phyloP scores from a whole-genome alignment of 495 filamentous ascomycete species.

The Neurospora sp. region DNA sequence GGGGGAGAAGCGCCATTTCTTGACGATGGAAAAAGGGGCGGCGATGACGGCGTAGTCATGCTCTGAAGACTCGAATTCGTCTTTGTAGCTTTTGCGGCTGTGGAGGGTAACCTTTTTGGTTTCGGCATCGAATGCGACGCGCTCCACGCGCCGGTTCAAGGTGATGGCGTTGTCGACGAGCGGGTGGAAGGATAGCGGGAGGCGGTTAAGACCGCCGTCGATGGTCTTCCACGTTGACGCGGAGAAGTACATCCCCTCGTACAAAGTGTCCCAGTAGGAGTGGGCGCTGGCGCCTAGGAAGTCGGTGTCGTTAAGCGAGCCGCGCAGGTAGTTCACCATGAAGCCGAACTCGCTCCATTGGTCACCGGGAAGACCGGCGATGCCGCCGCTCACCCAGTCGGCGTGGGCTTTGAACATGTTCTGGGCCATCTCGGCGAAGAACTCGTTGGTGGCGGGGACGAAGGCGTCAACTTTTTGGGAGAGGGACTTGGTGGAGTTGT shows the following conservation, averaged over 20 bases:
- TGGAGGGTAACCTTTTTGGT: constrained; percentile 37
- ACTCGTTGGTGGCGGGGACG: constrained; percentile 18
- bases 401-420: constrained; percentile 60
- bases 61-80: constrained; percentile 34
- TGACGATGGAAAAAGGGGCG: constrained; percentile 49
- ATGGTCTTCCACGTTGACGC: constrained; percentile 55
- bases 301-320: constrained; percentile 46
- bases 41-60: constrained; percentile 59
- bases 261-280: constrained; percentile 30
- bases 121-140: constrained; percentile 28
- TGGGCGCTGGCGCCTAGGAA: constrained; percentile 19
- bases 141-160: constrained; percentile 42
- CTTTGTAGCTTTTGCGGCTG: constrained; percentile 32
- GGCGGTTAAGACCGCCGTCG: constrained; percentile 47
- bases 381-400: constrained; percentile 26
- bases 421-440: constrained; percentile 34
- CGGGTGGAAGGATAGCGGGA: constrained; percentile 53
- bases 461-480: constrained; percentile 19
- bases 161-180: constrained; percentile 43
- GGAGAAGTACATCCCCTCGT: constrained; percentile 48
- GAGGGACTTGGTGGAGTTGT: constrained; percentile 27
- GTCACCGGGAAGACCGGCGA: constrained; percentile 27
- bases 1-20: constrained; percentile 41
- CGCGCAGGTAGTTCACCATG: constrained; percentile 46
- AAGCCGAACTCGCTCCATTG: constrained; percentile 55